These are phyloP conservation scores for Penicillium canescens DNA, from an alignment of 495 filamentous ascomycete species.

Conservation along the genomic window DNA sequence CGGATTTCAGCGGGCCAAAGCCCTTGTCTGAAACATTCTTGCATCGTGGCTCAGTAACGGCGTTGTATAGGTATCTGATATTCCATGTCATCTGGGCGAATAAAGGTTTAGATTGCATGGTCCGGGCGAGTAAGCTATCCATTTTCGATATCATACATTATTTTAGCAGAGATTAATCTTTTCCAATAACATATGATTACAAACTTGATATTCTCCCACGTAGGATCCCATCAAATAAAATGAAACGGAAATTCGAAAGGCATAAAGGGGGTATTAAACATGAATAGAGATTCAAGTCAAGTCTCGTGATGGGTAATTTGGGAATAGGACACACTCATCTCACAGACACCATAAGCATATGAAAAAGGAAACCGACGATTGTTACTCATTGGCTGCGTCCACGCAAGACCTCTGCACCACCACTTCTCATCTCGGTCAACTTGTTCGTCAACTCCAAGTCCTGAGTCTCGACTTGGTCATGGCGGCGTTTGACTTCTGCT, in stretches of 20 bases:
- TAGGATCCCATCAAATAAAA: not conserved
- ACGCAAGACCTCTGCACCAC: slow-evolving; percentile 42
- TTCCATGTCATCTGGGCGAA: slow-evolving; percentile 16
- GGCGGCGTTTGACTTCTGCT: slow-evolving; percentile 57
- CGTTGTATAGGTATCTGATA: slow-evolving; percentile 14
- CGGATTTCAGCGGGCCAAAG: not conserved
- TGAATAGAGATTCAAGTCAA: slow-evolving; percentile 1
- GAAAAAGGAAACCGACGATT: not conserved
- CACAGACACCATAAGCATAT: slow-evolving; percentile 4
- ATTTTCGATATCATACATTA: slow-evolving; percentile 20
- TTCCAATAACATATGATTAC: not conserved
- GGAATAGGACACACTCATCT: slow-evolving; percentile 5
- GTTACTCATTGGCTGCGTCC: slow-evolving; percentile 33
- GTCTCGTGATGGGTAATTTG: slow-evolving; percentile 4
- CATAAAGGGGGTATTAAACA: slow-evolving; percentile 21
- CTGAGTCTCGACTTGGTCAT: slow-evolving; percentile 42
- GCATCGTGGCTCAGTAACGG: slow-evolving; percentile 13
- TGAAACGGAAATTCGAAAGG: not conserved
- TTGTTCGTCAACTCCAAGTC: slow-evolving; percentile 38
- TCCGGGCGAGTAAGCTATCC: slow-evolving; percentile 8
- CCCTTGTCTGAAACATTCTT: not conserved
- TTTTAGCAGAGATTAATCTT: slow-evolving; percentile 2
- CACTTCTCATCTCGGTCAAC: slow-evolving; percentile 44
- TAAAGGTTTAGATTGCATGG: slow-evolving; percentile 11
- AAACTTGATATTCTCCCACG: not conserved